phyloP scores from a whole-genome alignment of 345 rosid genomes.

The Camelina hispida region DNA sequence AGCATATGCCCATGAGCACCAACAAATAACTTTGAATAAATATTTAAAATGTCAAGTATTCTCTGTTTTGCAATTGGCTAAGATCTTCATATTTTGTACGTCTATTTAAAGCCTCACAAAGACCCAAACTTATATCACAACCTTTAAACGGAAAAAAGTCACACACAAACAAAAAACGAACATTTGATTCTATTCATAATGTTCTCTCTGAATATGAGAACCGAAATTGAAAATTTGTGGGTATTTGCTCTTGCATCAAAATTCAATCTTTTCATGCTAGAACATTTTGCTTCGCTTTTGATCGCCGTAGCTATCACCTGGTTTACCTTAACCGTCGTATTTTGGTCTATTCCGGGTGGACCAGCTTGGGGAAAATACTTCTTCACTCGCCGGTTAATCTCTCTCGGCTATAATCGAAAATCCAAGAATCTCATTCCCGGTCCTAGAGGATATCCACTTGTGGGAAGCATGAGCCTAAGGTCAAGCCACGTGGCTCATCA shows the following conservation, averaged over 20 bases:
- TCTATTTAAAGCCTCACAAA: constrained; percentile 37
- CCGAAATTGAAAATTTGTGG: constrained; percentile 53
- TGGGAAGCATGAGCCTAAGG: constrained; percentile 72
- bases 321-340: constrained; percentile 48
- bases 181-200: constrained; percentile 26
- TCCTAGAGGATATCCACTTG: constrained; percentile 67
- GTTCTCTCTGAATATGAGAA: constrained; percentile 44
- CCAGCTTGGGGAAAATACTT: constrained; percentile 78
- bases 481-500: constrained; percentile 64
- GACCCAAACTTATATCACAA: constrained; percentile 37
- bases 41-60: not conserved
- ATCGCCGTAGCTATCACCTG: constrained; percentile 50
- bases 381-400: constrained; percentile 27
- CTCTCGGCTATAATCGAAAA: constrained; percentile 22
- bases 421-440: constrained; percentile 67
- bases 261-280: constrained; percentile 43
- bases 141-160: constrained; percentile 19
- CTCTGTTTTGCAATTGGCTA: constrained; percentile 33
- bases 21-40: constrained; percentile 1
- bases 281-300: constrained; percentile 50
- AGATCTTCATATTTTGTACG: constrained; percentile 2
- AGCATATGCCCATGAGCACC: constrained; percentile 42
- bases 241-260: constrained; percentile 63
- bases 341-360: constrained; percentile 72
- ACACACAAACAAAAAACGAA: not conserved